phyloP scores from a whole-genome alignment of 352 stramenopile genomes.

The Phytophthora brassicae region DNA sequence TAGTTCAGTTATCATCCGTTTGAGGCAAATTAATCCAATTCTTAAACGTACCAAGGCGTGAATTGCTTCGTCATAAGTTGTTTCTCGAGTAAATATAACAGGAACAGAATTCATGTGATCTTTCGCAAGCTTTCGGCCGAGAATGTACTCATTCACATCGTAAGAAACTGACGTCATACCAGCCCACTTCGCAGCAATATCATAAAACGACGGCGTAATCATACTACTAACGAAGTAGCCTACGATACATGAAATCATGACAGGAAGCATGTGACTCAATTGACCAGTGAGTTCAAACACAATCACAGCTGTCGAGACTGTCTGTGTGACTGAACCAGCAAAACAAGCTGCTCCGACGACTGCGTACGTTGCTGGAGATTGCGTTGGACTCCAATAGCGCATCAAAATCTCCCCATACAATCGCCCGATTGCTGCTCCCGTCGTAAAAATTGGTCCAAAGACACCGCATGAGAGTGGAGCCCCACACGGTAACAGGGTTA shows the following conservation, averaged over 20 bases:
- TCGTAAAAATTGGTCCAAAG: slow-evolving; percentile 83
- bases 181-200: slow-evolving; percentile 78
- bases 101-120: slow-evolving; percentile 63
- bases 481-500: slow-evolving; percentile 72
- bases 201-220: slow-evolving; percentile 84
- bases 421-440: slow-evolving; percentile 70
- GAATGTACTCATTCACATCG: slow-evolving; percentile 78
- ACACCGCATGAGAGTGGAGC: slow-evolving; percentile 79
- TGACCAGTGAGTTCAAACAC: slow-evolving; percentile 88
- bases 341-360: slow-evolving; percentile 94
- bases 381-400: slow-evolving; percentile 63
- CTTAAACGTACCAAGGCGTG: slow-evolving; percentile 61
- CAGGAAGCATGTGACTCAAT: slow-evolving; percentile 81
- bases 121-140: slow-evolving; percentile 68
- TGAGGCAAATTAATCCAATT: slow-evolving; percentile 8
- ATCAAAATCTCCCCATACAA: slow-evolving; percentile 80
- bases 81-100: slow-evolving; percentile 70
- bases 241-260: slow-evolving; percentile 84
- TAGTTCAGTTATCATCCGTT: not conserved
- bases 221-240: slow-evolving; percentile 84
- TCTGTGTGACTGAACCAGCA: slow-evolving; percentile 87
- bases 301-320: slow-evolving; percentile 86
- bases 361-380: slow-evolving; percentile 82
- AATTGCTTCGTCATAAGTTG: slow-evolving; percentile 74
- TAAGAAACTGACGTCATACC: slow-evolving; percentile 78